Evolutionary conservation across 2,329 filamentous ascomycete species (phyloP).

Genomic region (Chaetomium strumarium): DNA sequence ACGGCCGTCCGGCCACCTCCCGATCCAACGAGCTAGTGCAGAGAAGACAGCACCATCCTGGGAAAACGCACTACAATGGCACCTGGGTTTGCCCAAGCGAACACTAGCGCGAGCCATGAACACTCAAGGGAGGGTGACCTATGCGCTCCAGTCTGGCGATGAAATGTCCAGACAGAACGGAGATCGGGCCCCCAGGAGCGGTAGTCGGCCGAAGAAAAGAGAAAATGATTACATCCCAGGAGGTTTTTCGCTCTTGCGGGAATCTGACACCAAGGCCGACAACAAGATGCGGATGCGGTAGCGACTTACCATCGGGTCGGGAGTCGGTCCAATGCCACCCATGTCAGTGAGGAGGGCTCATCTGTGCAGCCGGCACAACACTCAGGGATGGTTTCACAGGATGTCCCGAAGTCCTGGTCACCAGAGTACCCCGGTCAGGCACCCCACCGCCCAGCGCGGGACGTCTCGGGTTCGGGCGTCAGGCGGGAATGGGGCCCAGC

Average conservation of each 20-base stretch:
- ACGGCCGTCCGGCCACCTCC: neutral
- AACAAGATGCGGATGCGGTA: slow-evolving; percentile 1
- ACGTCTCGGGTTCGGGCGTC: neutral
- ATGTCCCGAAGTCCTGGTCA: neutral
- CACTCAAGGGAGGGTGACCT: neutral
- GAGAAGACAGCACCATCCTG: neutral
- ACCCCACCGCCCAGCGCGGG: neutral
- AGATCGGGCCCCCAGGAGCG: neutral
- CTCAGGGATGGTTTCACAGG: slow-evolving; percentile 10
- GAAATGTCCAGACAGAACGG: neutral
- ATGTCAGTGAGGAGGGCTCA: neutral
- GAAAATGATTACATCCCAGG: slow-evolving; percentile 6
- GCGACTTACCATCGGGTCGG: neutral
- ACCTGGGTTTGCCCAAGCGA: too few relatives aligned
- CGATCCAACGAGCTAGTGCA: neutral
- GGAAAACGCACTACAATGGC: slow-evolving; percentile 6
- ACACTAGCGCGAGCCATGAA: slow-evolving; percentile 1
- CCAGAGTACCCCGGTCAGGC: slow-evolving; percentile 12
- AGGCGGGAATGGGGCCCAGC: slow-evolving; percentile 4
- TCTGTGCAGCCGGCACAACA: slow-evolving; percentile 5
- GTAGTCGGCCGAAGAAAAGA: neutral
- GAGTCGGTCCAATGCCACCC: neutral
- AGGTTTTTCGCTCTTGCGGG: slow-evolving; percentile 1
- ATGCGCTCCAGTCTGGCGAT: neutral
- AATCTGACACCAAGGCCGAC: slow-evolving; percentile 2